Evolutionary conservation across 2,329 filamentous ascomycete genomes (phyloP), one percentile per base, ranked within the genome.

Genomic region (Diaporthe ilicicola): DNA sequence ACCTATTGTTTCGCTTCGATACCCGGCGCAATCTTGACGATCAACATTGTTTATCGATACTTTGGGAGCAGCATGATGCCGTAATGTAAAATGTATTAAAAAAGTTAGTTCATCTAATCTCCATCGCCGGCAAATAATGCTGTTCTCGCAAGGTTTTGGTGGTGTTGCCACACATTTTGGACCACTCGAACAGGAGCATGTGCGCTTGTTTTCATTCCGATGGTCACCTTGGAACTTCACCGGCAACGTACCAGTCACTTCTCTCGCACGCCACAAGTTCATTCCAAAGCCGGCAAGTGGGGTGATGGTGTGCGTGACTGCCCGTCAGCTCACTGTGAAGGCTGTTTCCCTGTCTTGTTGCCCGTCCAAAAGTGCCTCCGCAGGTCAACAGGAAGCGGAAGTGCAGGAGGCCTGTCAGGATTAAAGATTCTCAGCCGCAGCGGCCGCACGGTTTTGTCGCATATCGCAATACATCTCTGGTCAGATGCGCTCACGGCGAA

Each of bases 401-500:
- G 27, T 10, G 24, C 39, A 13, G 56, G 59, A 13, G 19, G 32
- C 9, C 39, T 37, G 32, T 34, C 19, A 24, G 54, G 34, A 13
- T 53, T 17, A 7, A 72, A 72, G 29, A 72, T 46, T n/a, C 67
- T 64, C 42, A 72, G 70, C 32, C 42, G 37, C 8, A 48, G 51
- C 17, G 55, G 32, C 22, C 24, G 29, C n/a, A 37, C 44, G 6
- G 51, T 53, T 42, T 17, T 68, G 65, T 68, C 42, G 34, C 44
- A 70, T 22, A 72, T 27, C 3, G n/a, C 70, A 37, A 66, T 70
- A 37, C 46, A 69, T 9, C 68, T 54, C 27, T 69, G 70, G 19
- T 51, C 44, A 9, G 67, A 19, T 10, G 70, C 42, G 56, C 27
- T 34, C 24, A 2, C 27, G 24, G 70, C 39, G 13, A 61, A 29